Evolutionary conservation across 2,329 filamentous ascomycete genomes (phyloP), one percentile per base, ranked within the genome.

Genomic region (Pseudogymnoascus sp.): DNA sequence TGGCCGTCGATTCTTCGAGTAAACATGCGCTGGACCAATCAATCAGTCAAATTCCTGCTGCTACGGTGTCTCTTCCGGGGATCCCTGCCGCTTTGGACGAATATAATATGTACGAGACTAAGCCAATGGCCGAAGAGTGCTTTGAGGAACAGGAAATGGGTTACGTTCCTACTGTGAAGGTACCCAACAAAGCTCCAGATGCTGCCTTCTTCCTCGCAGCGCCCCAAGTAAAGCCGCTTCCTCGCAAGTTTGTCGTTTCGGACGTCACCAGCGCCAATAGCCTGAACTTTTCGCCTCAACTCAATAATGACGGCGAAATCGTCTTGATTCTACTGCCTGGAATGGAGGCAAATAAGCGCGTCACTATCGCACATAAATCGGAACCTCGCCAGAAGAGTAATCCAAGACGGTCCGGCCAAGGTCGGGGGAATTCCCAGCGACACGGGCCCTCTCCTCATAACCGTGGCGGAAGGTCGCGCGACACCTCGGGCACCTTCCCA

Each of bases 81-180:
- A 40, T 25, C 14, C n/a, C 49, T 21, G 28, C 11, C 5, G n/a
- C 49, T 56, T 21, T 14, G 28, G 72, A 74, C 28, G 78, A 78
- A 56, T 75, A 77, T 62, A 77, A 77, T 59, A 78, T 80, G 31
- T 72, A 82, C 18, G 80, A 79, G 14, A 86, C 85, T 3, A 89
- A 88, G 70, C 85, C 85, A 59, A 88, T 91, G 76, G 88, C 89
- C 5, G 89, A 91, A 66, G 87, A 90, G 65, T 90, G 90, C 67
- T 93, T 93, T 67, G 89, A 91, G 71, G 88, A 91, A 70, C 88
- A 90, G 70, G 88, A 92, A 73, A 89, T 89, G 78, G 89, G 89
- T 3, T 92, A 89, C 6, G 76, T 91, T n/a, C 89, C 89, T 0
- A 80, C 83, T 21, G 85, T 92, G 23, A 83, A 82, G 62, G 76